These are phyloP conservation scores for Wickerhamiella musiphila DNA, from an alignment of 805 yeast species.

Conservation along the genomic window DNA sequence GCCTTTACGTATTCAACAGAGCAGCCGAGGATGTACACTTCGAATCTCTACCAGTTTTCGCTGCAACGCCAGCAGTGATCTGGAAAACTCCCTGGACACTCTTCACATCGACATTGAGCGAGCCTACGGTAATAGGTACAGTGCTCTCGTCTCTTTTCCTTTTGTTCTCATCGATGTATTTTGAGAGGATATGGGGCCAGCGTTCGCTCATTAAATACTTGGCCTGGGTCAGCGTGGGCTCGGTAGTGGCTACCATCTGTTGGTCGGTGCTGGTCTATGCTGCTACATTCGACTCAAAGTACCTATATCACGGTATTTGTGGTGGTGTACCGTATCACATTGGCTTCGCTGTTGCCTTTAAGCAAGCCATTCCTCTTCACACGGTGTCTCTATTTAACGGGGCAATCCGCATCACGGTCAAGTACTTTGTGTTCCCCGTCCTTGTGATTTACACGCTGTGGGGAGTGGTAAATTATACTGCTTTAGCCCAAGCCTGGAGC, in stretches of 20 bases:
- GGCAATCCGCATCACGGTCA: conserved; percentile 21
- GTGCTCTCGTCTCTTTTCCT: conserved; percentile 23
- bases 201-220: conserved; percentile 26
- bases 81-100: conserved; percentile 26
- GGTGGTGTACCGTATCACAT: conserved; percentile 35
- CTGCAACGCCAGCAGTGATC: background rate
- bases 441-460: conserved; percentile 7
- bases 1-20: too few species aligned
- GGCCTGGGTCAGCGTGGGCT: conserved; percentile 27
- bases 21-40: too few species aligned
- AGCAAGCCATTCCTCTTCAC: conserved; percentile 46
- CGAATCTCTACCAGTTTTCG: too few species aligned
- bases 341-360: conserved; percentile 42
- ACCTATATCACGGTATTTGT: conserved; percentile 18
- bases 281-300: background rate
- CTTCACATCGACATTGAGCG: conserved; percentile 29
- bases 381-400: conserved; percentile 31
- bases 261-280: conserved; percentile 1
- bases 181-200: conserved; percentile 49
- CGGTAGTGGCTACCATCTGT: conserved; percentile 21
- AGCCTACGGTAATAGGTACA: conserved; percentile 25
- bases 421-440: conserved; percentile 17
- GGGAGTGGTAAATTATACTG: background rate
- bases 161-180: conserved; percentile 37
- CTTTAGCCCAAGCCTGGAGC: conserved; percentile 16